A percentile compares a stretch with the other conserved stretches of the same genome.
These are phyloP conservation scores for Tetramitus jugosus DNA, from an alignment of 208 protist species.

Conservation along the genomic window DNA sequence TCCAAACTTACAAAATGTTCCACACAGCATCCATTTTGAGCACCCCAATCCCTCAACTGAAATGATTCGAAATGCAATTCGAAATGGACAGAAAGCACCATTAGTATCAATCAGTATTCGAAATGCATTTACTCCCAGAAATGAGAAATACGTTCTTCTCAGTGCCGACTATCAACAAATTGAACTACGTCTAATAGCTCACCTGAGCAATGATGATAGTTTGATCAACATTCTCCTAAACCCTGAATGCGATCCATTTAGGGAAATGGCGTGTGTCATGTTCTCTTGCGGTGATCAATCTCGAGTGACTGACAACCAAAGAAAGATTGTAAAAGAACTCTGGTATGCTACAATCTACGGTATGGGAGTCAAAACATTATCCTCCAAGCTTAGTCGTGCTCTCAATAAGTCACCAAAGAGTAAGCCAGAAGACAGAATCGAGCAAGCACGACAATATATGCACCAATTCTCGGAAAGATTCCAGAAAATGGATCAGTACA, in stretches of 20 bases:
- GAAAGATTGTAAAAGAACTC: slow-evolving; percentile 35
- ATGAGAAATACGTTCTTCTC: slow-evolving; percentile 27
- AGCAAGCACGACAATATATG: slow-evolving; percentile 37
- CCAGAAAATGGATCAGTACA: slow-evolving; percentile 48
- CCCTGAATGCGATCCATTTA: slow-evolving; percentile 26
- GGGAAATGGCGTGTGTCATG: slow-evolving; percentile 26
- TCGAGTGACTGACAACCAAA: slow-evolving; percentile 31
- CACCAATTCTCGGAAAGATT: slow-evolving; percentile 52
- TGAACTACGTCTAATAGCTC: slow-evolving; percentile 40
- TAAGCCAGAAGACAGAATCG: slow-evolving; percentile 14
- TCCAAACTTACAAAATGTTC: slow-evolving; percentile 46
- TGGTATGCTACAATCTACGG: slow-evolving; percentile 44
- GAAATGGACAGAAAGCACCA: too few relatives aligned
- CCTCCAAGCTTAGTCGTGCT: slow-evolving; percentile 16
- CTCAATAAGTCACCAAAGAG: too few relatives aligned
- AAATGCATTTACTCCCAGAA: slow-evolving; percentile 16
- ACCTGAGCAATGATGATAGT: slow-evolving; percentile 28
- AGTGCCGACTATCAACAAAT: slow-evolving; percentile 42
- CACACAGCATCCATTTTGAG: slow-evolving; percentile 28
- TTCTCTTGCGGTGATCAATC: neutral
- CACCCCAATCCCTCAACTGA: too few relatives aligned
- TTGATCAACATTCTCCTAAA: slow-evolving; percentile 21
- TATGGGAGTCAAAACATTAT: slow-evolving; percentile 48
- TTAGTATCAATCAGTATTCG: slow-evolving; percentile 12
- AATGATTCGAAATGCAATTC: too few relatives aligned